Evolutionary conservation across 371 early-diverging fungal genomes (phyloP), one percentile per base, ranked within the genome.

Genomic region (Mortierella sp.): DNA sequence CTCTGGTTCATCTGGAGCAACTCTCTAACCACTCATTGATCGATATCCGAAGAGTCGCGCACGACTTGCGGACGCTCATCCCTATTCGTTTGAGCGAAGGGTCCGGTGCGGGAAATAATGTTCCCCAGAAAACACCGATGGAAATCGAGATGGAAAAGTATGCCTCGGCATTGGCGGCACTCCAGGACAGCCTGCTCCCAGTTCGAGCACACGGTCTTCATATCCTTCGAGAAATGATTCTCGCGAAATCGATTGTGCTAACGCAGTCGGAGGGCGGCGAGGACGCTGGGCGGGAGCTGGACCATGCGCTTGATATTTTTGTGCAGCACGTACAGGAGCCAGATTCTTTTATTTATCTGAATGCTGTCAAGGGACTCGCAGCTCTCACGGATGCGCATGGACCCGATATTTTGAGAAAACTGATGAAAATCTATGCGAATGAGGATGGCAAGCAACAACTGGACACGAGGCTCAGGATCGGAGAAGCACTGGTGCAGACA

Each of bases 121-220:
- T 49, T 7, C 59, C 61, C 4, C 55, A 59, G 24, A 70, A 71
- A 55, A 68, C 63, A 16, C 67, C 69, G 51, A 67, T 68, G 55
- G 68, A 73, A 59, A 58, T 90, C 85, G 12, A 80, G 82, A 63
- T 76, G 70, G 80, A 83, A 59, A 83, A 86, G 45, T 91, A 93
- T 64, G 82, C 81, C 10, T 86, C 88, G 18, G 94, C 95, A 0
- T 79, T 96, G 83, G 87, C 89, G 24, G 93, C 94, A 14, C 74
- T 95, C 0, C 87, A 86, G 53, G 91, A 92, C 65, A 88, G 89
- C 13, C 72, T 96, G 28, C 78, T 96, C 24, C 97, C 97, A 0
- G 90, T 97, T 2, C 87, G 91, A 19, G 97, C 96, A 2, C 93
- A 93, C 56, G 97, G 97, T 2, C 87, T 96, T 58, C 86, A 86